Base-by-base conservation (phyloP, 345 rosid species). In the Populus ilicifolia region DNA sequence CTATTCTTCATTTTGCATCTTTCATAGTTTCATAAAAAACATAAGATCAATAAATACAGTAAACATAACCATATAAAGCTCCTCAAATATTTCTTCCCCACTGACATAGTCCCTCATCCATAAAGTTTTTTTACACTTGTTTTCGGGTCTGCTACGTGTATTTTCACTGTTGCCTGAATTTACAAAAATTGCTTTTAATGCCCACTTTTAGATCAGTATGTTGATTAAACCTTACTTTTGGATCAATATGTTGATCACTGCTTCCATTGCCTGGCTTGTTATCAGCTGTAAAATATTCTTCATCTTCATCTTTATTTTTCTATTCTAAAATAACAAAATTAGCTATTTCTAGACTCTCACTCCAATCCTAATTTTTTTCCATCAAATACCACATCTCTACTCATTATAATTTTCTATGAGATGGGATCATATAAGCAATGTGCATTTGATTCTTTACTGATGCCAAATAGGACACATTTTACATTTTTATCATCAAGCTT, bases 261-360 rank as follows among this genome's bases (percentile, higher is more conserved):
- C 1, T 14, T 48, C 0, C 54, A 48, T 1, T 4, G 0, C 5
- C 54, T 14, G 16, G 20, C 6, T 2, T 3, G 1, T 13, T 1
- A 14, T 46, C 20, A 46, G 9, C 1, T 38, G 9, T 7, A 38
- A 13, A 14, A 48, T 48, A 6, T 48, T 16, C 54, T 3, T 48
- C 29, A 1, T 70, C 20, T 3, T 48, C 29, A 1, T 70, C 16
- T 6, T 27, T 14, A 16, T 46, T 2, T 11, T 18, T 17, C 36
- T 10, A 65, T 65, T 14, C 10, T 18, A 25, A 23, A 1, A 0
- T 4, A 8, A 29, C 0, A 14, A 6, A 1, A 14, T 25, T 20
- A 13, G 3, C 6, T 0, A 0, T 0, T 2, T 0, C n/a, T 65
- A 14, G 39, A 9, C 69, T 65, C 68, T 46, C 50, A 46, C 25